phyloP scores from a whole-genome alignment of 495 filamentous ascomycete genomes.

The Halenospora varia region DNA sequence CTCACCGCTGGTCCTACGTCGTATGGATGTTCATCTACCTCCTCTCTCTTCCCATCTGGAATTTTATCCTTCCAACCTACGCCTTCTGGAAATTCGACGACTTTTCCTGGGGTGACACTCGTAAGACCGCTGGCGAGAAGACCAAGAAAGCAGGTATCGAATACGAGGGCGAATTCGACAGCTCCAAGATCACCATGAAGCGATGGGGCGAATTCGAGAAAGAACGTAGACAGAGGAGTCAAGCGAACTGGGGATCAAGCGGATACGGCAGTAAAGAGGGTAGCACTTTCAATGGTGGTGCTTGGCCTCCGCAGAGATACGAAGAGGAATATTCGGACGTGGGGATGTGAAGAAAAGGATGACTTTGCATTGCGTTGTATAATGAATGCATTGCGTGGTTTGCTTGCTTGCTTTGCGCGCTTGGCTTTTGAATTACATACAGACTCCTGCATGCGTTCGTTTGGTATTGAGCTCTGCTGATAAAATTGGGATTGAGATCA shows the following conservation, averaged over 20 bases:
- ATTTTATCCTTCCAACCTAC: constrained; percentile 90
- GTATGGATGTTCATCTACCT: constrained; percentile 98
- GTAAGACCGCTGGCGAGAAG: constrained; percentile 91
- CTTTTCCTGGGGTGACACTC: constrained; percentile 98
- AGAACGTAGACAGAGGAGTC: constrained; percentile 30
- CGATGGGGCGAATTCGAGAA: constrained; percentile 96
- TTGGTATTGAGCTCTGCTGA: no score
- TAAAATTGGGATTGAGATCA: no score
- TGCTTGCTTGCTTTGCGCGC: not conserved
- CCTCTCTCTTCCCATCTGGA: constrained; percentile 92
- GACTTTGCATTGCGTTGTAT: not conserved
- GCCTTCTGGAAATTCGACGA: constrained; percentile 99
- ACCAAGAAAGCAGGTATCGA: constrained; percentile 73
- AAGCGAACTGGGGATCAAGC: constrained; percentile 14
- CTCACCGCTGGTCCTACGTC: constrained; percentile 91
- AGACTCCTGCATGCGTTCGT: no score
- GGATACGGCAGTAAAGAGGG: constrained; percentile 18
- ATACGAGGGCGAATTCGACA: constrained; percentile 94
- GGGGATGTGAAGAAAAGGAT: not conserved
- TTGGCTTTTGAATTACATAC: no score
- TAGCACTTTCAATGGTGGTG: constrained; percentile 3
- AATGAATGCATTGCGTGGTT: not conserved
- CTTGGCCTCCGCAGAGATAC: constrained; percentile 8
- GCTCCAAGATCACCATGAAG: constrained; percentile 98
- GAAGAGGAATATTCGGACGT: constrained; percentile 23